Base-by-base conservation (phyloP, 208 protist species). In the Trichomonas gallinae region DNA sequence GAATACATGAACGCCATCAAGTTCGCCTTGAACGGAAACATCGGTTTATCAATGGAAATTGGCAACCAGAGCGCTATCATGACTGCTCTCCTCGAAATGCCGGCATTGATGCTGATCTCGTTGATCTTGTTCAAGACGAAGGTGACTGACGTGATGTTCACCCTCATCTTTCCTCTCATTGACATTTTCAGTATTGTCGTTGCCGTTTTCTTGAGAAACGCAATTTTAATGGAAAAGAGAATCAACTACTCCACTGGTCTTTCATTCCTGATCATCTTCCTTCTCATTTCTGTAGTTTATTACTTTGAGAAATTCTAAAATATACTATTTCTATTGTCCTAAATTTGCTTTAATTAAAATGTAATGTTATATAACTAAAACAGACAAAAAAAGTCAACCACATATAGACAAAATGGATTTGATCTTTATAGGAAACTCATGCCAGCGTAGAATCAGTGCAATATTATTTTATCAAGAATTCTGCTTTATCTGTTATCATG, bases 1-100 rank as follows among this genome's bases (percentile, higher is more conserved):
- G 87, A 93, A 36, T 93, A 93, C n/a, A 51, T 93, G 87, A 93
- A 93, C 36, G 40, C 87, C 15, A 51, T 93, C n/a, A 93, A 93
- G 31, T 93, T 93, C 31, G 87, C 87, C 6, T 51, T 93, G 26
- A 93, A 93, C 46, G 87, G 87, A 34, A 93, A 93, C 31, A 93
- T 93, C 36, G 87, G 87, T 9, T 38, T 93, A 15, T 48, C 87
- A 11, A 93, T 93, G 87, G 87, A 93, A 93, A 93, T 93, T 38
- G 87, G 87, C 17, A 93, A 93, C 44, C 87, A 93, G 31, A 42
- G 87, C 1, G 87, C 87, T 48, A 93, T 93, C 31, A 17, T 93
- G n/a, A 93, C 87, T 8, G 87, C 87, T 93, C 44, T 93, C 0
- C 8, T 93, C 0, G 87, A 93, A 51, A 34, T 93, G 40, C 87